These are phyloP conservation scores for Dacryopinax spathularia DNA, from an alignment of 768 basidiomycete species.

Conservation along the genomic window DNA sequence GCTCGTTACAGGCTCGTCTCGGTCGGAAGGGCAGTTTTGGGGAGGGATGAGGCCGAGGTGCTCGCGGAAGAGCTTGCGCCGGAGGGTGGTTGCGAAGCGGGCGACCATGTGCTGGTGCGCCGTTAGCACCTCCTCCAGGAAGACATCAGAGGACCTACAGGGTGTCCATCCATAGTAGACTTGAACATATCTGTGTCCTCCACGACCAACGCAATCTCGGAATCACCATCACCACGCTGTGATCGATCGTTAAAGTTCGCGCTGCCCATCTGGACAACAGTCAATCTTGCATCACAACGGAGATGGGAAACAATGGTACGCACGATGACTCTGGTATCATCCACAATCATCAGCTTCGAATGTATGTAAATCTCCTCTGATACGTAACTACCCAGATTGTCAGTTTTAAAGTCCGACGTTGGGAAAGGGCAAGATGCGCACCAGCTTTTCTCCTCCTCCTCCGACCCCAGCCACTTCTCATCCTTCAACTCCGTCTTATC, in stretches of 20 bases:
- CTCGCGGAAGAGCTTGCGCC: slow-evolving; percentile 74
- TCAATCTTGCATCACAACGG: not conserved
- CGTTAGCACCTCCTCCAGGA: not conserved
- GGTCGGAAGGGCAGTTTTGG: slow-evolving; percentile 35
- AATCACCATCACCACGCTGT: slow-evolving; percentile 65
- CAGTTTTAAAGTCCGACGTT: slow-evolving; percentile 16
- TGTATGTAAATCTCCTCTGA: slow-evolving; percentile 76
- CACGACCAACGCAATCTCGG: slow-evolving; percentile 83
- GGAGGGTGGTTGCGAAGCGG: slow-evolving; percentile 70
- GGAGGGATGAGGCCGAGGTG: slow-evolving; percentile 76
- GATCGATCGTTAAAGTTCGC: slow-evolving; percentile 26
- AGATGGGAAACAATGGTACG: slow-evolving; percentile 26
- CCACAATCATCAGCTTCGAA: slow-evolving; percentile 60
- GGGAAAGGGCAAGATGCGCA: slow-evolving; percentile 27
- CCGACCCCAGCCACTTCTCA: slow-evolving; percentile 73
- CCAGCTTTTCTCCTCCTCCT: slow-evolving; percentile 69
- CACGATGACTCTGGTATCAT: slow-evolving; percentile 79
- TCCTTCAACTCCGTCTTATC: slow-evolving; percentile 48
- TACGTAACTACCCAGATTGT: slow-evolving; percentile 43
- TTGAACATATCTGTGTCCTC: slow-evolving; percentile 73
- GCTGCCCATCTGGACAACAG: slow-evolving; percentile 19
- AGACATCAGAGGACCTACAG: slow-evolving; percentile 16
- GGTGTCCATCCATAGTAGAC: slow-evolving; percentile 62
- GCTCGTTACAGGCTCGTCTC: slow-evolving; percentile 30
- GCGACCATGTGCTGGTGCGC: slow-evolving; percentile 40